phyloP scores from a whole-genome alignment of 2,329 filamentous ascomycete genomes.

The Didymella glomerata region DNA sequence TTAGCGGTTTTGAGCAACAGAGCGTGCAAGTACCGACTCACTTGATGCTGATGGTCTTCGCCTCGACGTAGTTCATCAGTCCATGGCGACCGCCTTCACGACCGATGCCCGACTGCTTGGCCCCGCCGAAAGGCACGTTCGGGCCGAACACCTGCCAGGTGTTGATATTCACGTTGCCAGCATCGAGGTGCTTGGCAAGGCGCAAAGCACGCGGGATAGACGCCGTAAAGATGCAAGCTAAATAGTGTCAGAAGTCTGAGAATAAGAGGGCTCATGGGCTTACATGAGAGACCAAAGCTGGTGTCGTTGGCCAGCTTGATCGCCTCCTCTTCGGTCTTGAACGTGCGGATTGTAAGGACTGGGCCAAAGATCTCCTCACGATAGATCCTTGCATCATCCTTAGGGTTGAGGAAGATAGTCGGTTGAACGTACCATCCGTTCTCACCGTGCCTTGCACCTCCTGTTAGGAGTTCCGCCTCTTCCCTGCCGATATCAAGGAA shows the following conservation, averaged over 20 bases:
- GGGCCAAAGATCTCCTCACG: constrained; percentile 48
- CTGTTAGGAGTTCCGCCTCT: constrained; percentile 40
- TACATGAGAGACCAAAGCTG: constrained; percentile 38
- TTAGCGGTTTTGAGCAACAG: neutral
- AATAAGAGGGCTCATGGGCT: neutral
- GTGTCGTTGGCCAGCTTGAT: constrained; percentile 46
- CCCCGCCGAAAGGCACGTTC: constrained; percentile 45
- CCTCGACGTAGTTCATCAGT: constrained; percentile 45
- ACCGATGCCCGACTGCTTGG: constrained; percentile 46
- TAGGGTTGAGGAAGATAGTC: constrained; percentile 43
- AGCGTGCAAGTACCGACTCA: constrained; percentile 21
- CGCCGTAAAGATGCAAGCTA: constrained; percentile 38
- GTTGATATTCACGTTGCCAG: constrained; percentile 47
- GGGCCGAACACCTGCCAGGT: constrained; percentile 27
- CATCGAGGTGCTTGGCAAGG: constrained; percentile 41
- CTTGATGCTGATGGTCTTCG: constrained; percentile 46
- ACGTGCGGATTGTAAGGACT: constrained; percentile 40
- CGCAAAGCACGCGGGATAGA: constrained; percentile 40
- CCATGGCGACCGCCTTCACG: constrained; percentile 42
- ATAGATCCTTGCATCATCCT: constrained; percentile 36
- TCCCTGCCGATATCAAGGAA: constrained; percentile 43
- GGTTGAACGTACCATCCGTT: constrained; percentile 42
- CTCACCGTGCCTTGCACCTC: constrained; percentile 39
- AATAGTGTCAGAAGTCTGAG: neutral
- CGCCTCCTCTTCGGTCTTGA: constrained; percentile 47